phyloP scores from a whole-genome alignment of 352 stramenopile genomes.

The Phytopythium chamaehyphon region DNA sequence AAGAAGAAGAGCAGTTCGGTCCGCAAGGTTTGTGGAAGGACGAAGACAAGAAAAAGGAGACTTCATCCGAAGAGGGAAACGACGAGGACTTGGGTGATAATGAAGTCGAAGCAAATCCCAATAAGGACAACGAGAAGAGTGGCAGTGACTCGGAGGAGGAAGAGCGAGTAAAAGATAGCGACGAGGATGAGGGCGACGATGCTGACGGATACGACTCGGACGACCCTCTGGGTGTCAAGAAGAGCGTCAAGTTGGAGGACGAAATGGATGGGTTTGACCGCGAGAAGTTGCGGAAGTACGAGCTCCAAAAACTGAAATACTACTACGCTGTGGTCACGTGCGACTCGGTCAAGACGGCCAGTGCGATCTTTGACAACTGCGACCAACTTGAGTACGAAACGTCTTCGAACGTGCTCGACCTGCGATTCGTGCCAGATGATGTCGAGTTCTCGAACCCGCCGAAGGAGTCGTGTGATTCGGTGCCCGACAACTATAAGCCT shows the following conservation, averaged over 20 bases:
- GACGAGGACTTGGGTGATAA: slow-evolving; percentile 13
- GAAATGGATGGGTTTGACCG: slow-evolving; percentile 85
- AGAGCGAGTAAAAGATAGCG: slow-evolving; percentile 12
- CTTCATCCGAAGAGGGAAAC: slow-evolving; percentile 10
- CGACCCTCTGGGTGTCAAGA: slow-evolving; percentile 66
- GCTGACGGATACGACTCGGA: slow-evolving; percentile 64
- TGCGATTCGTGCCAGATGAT: slow-evolving; percentile 93
- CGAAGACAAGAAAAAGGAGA: slow-evolving; percentile 25
- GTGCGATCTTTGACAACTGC: slow-evolving; percentile 93
- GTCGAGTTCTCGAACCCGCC: slow-evolving; percentile 84
- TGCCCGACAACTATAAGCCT: slow-evolving; percentile 94
- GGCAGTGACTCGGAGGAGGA: slow-evolving; percentile 17
- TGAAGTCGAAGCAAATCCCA: slow-evolving; percentile 11
- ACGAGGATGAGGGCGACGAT: slow-evolving; percentile 25
- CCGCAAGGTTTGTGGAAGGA: slow-evolving; percentile 62
- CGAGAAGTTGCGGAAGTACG: slow-evolving; percentile 95
- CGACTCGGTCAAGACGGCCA: slow-evolving; percentile 87
- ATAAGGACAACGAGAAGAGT: slow-evolving; percentile 18
- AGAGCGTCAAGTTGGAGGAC: slow-evolving; percentile 46
- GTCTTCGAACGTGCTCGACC: slow-evolving; percentile 93
- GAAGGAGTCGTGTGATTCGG: slow-evolving; percentile 74
- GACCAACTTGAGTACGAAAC: slow-evolving; percentile 98
- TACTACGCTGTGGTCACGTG: slow-evolving; percentile 98
- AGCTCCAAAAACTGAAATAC: slow-evolving; percentile 97
- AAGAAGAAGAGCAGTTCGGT: slow-evolving; percentile 75